Evolutionary conservation across 352 stramenopile species (phyloP).

Genomic region (Phytophthora macrochlamydospora): DNA sequence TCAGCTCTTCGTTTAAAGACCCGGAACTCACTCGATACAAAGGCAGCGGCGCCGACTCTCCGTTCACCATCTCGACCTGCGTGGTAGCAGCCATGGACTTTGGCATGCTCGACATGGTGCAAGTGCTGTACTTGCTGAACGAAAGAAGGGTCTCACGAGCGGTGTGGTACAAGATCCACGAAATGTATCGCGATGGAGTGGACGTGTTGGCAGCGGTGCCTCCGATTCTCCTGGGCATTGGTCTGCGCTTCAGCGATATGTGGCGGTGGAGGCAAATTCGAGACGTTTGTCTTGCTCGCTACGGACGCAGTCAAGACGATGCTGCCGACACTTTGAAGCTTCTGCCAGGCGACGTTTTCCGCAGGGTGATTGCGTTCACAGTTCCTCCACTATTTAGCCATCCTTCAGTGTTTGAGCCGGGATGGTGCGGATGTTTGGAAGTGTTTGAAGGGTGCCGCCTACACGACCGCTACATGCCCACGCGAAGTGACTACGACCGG

Average conservation of each 20-base stretch:
- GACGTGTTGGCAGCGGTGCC: neutral
- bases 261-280: constrained; percentile 15
- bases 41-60: constrained; percentile 4
- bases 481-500: constrained; percentile 10
- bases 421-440: constrained; percentile 7
- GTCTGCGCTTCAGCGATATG: constrained; percentile 3
- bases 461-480: constrained; percentile 14
- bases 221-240: constrained; percentile 3
- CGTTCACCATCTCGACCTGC: constrained; percentile 4
- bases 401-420: neutral
- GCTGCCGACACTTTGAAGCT: neutral
- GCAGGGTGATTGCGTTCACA: constrained; percentile 4
- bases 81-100: constrained; percentile 8
- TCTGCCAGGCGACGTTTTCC: constrained; percentile 16
- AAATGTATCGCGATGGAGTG: constrained; percentile 2
- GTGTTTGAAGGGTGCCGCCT: constrained; percentile 4
- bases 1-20: neutral
- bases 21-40: constrained; percentile 6
- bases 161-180: constrained; percentile 10
- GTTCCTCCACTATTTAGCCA: constrained; percentile 6
- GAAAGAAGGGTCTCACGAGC: constrained; percentile 7
- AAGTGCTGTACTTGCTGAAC: constrained; percentile 8
- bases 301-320: neutral
- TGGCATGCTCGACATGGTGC: constrained; percentile 7
- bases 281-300: constrained; percentile 8